A percentile compares a stretch with the other conserved stretches of the same genome.
Evolutionary conservation across 106 monocot genomes (phyloP).

Genomic region (Agapanthus africanus): DNA sequence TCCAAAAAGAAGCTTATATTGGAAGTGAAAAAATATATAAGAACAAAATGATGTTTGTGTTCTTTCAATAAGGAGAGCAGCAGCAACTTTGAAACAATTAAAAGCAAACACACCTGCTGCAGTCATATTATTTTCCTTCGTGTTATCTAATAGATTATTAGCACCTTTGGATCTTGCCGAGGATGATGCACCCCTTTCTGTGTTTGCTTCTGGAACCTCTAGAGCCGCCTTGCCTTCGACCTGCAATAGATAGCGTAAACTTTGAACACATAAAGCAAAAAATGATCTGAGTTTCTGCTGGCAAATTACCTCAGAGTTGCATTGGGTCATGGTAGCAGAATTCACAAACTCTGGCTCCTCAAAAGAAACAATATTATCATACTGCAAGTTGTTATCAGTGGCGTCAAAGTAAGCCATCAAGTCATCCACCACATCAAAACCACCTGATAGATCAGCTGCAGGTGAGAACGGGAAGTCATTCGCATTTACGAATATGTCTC

Average conservation of each 20-base stretch:
- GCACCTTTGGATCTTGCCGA: slow-evolving; percentile 11
- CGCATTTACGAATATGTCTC: slow-evolving; percentile 6
- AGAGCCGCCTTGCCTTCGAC: slow-evolving; percentile 16
- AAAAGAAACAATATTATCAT: slow-evolving; percentile 18
- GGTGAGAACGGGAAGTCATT: slow-evolving; percentile 3
- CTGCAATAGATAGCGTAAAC: slow-evolving; percentile 14
- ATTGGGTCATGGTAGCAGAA: slow-evolving; percentile 2
- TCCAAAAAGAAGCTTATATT: too few species aligned
- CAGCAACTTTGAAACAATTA: background rate
- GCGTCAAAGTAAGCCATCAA: slow-evolving; percentile 47
- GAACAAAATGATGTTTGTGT: too few species aligned
- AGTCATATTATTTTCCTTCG: slow-evolving; percentile 11
- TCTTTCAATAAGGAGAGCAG: background rate
- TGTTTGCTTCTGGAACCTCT: slow-evolving; percentile 5
- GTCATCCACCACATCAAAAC: slow-evolving; percentile 28
- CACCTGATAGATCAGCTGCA: slow-evolving; percentile 10
- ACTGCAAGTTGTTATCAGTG: slow-evolving; percentile 32
- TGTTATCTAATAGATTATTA: slow-evolving; percentile 11
- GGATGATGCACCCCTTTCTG: slow-evolving; percentile 19
- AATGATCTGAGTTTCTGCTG: background rate
- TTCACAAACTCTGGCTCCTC: slow-evolving; percentile 1
- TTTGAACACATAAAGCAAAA: background rate
- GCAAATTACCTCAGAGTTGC: slow-evolving; percentile 17
- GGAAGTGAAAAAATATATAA: too few species aligned
- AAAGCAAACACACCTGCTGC: slow-evolving; percentile 27